Conservation (phyloP, 306 rosid genomes). For the Pyrus betulifolia region DNA sequence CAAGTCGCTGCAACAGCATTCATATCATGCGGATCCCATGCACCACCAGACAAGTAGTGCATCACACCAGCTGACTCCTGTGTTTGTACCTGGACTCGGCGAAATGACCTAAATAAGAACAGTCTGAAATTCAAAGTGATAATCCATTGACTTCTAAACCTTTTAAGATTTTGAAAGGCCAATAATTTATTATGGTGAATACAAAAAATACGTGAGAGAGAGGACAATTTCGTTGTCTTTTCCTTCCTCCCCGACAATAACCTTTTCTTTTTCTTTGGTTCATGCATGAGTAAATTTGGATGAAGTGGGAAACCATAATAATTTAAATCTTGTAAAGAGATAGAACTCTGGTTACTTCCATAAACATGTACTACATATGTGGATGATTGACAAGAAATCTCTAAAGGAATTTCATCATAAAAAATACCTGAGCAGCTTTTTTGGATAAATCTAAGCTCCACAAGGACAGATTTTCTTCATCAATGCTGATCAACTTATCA, state of each 20-base stretch:
- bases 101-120: slow-evolving; percentile 22
- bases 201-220: not conserved
- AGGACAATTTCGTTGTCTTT: not conserved
- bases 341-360: not conserved
- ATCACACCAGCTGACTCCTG: slow-evolving; percentile 79
- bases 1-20: slow-evolving; percentile 76
- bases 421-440: slow-evolving; percentile 73
- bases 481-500: slow-evolving; percentile 85
- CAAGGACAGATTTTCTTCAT: slow-evolving; percentile 64
- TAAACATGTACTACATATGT: not conserved
- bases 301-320: not conserved
- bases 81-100: slow-evolving; percentile 59
- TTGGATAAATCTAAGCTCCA: slow-evolving; percentile 88
- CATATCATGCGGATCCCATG: slow-evolving; percentile 96
- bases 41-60: slow-evolving; percentile 86
- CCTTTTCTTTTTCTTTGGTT: not conserved
- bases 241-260: not conserved
- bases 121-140: not conserved
- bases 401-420: not conserved
- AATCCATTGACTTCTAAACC: not conserved
- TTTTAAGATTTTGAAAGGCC: not conserved
- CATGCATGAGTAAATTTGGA: not conserved
- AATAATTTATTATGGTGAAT: not conserved
- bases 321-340: not conserved
- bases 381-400: not conserved